Conservation (phyloP, 768 basidiomycete species). For the Tylopilus rubrobrunneus region DNA sequence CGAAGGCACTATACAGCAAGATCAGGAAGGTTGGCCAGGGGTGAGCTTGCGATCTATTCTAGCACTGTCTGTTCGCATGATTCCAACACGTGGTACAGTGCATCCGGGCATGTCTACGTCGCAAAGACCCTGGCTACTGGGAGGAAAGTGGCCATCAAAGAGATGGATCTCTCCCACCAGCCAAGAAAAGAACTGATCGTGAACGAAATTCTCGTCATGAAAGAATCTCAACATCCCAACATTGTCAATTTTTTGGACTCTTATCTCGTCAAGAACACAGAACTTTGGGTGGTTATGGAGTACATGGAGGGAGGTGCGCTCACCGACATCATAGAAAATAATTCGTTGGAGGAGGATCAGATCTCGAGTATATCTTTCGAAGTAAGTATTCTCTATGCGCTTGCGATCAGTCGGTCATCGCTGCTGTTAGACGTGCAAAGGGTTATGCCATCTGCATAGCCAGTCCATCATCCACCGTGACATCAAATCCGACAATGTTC, state of each 20-base stretch:
- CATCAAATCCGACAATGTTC: slow-evolving; percentile 95
- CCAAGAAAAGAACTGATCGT: slow-evolving; percentile 97
- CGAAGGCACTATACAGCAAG: slow-evolving; percentile 87
- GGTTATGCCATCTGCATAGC: slow-evolving; percentile 86
- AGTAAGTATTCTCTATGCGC: slow-evolving; percentile 44
- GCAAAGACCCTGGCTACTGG: slow-evolving; percentile 84
- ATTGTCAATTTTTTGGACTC: slow-evolving; percentile 95
- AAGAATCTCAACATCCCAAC: slow-evolving; percentile 94
- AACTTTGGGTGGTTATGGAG: slow-evolving; percentile 98
- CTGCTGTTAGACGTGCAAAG: slow-evolving; percentile 79
- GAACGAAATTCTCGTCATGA: slow-evolving; percentile 98
- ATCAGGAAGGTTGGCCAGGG: slow-evolving; percentile 99
- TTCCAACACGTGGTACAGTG: slow-evolving; percentile 45
- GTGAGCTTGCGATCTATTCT: slow-evolving; percentile 45
- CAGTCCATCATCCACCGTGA: slow-evolving; percentile 96
- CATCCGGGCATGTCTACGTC: slow-evolving; percentile 96
- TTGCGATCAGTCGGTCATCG: not conserved
- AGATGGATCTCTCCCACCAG: slow-evolving; percentile 95
- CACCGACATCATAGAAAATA: slow-evolving; percentile 97
- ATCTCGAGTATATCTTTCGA: slow-evolving; percentile 89
- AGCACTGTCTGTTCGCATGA: not conserved
- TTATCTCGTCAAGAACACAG: slow-evolving; percentile 82
- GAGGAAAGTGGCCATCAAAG: slow-evolving; percentile 94
- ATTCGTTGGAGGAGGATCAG: slow-evolving; percentile 91
- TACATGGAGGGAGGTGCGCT: slow-evolving; percentile 98